phyloP scores from a whole-genome alignment of 306 rosid genomes.

The Aeschynomene evenia region DNA sequence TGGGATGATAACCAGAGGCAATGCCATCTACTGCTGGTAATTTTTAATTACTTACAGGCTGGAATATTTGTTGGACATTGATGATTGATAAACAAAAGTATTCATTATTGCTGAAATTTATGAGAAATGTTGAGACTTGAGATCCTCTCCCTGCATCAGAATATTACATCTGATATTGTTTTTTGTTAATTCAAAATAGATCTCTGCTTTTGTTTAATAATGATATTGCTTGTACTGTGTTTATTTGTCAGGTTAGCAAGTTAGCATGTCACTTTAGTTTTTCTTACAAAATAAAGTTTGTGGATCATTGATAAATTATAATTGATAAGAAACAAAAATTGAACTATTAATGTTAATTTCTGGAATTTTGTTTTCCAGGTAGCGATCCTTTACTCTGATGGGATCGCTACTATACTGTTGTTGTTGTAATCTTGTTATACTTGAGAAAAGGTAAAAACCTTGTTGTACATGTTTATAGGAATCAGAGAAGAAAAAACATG shows the following conservation, averaged over 20 bases:
- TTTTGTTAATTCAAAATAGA: not conserved
- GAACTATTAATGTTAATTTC: too few species aligned
- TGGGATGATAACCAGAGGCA: not conserved
- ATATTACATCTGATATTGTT: not conserved
- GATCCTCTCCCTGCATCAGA: not conserved
- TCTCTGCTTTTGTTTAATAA: not conserved
- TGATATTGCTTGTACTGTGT: not conserved
- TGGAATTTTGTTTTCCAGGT: too few species aligned
- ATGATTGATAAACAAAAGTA: not conserved
- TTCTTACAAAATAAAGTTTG: too few species aligned
- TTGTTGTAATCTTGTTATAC: too few species aligned
- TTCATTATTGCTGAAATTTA: not conserved
- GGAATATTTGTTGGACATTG: not conserved
- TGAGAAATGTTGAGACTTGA: not conserved
- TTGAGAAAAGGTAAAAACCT: not conserved
- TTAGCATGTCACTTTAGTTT: too few species aligned
- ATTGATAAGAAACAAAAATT: too few species aligned
- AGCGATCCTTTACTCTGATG: too few species aligned
- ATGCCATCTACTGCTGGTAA: not conserved
- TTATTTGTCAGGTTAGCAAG: too few species aligned
- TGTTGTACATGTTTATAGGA: not conserved
- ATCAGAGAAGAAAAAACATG: not conserved
- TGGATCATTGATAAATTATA: not conserved
- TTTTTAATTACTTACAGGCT: not conserved
- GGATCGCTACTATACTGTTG: too few species aligned